phyloP scores from a whole-genome alignment of 495 filamentous ascomycete genomes.

The Penicillium angulare region DNA sequence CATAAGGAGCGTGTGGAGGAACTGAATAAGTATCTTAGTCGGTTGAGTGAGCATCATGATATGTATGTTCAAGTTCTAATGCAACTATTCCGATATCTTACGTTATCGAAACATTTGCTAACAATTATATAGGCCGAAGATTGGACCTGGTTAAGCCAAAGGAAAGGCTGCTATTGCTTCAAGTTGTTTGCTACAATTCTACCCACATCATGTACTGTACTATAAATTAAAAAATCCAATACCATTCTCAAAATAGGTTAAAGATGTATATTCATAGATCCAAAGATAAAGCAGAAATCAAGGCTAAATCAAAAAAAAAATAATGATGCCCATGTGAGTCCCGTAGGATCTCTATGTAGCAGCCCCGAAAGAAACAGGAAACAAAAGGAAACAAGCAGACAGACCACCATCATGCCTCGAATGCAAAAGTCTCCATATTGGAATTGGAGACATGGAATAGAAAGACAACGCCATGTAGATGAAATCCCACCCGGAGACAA shows the following conservation, averaged over 20 bases:
- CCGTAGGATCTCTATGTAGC: slow-evolving; percentile 23
- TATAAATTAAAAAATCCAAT: neutral
- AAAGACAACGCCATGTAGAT: slow-evolving; percentile 15
- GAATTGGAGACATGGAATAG: neutral
- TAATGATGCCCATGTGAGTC: slow-evolving; percentile 18
- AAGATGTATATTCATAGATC: slow-evolving; percentile 8
- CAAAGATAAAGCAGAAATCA: neutral
- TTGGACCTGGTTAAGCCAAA: slow-evolving; percentile 65
- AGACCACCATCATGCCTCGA: slow-evolving; percentile 7
- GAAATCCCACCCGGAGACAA: slow-evolving; percentile 4
- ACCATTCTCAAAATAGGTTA: too few species aligned
- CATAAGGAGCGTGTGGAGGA: slow-evolving; percentile 97
- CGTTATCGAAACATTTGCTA: slow-evolving; percentile 5
- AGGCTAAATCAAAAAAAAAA: slow-evolving; percentile 1
- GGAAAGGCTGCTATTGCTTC: too few species aligned
- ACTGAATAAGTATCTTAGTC: slow-evolving; percentile 87
- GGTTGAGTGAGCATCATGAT: slow-evolving; percentile 94
- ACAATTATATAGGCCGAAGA: slow-evolving; percentile 57
- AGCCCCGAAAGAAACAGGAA: slow-evolving; percentile 8
- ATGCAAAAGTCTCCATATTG: slow-evolving; percentile 9
- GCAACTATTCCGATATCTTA: too few species aligned
- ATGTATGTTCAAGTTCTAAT: slow-evolving; percentile 61
- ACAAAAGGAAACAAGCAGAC: neutral
- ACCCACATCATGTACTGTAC: slow-evolving; percentile 2
- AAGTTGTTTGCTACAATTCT: neutral